These are phyloP conservation scores for Blumeria hordei DNA, from an alignment of 2,329 filamentous ascomycete genomes.

Conservation along the genomic window DNA sequence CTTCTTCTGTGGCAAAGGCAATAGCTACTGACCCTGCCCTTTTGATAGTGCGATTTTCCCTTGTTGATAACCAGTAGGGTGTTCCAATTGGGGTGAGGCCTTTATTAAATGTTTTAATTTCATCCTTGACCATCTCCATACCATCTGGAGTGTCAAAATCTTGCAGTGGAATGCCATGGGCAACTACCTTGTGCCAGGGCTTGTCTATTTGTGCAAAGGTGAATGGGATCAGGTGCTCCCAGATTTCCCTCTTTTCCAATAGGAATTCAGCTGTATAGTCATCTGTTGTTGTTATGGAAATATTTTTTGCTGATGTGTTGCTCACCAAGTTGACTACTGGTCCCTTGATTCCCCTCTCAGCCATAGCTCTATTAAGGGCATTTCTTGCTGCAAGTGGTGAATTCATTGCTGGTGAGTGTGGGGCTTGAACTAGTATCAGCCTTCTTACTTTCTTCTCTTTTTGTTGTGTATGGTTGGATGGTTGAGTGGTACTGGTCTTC, in stretches of 20 bases:
- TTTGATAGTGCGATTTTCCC: neutral
- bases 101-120: conserved; percentile 2
- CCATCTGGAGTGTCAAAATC: neutral
- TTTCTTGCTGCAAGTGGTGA: neutral
- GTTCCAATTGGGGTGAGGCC: neutral
- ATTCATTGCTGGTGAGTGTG: neutral
- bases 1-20: conserved; percentile 1
- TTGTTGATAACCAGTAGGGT: neutral
- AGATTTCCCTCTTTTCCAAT: neutral
- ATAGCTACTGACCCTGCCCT: neutral
- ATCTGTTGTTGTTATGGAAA: neutral
- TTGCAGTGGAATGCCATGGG: neutral
- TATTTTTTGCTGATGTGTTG: neutral
- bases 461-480: too few relatives aligned
- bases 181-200: neutral
- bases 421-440: too few relatives aligned
- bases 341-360: neutral
- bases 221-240: neutral
- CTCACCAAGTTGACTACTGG: neutral
- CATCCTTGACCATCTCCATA: neutral
- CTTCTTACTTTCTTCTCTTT: too few relatives aligned
- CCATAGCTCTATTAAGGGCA: neutral
- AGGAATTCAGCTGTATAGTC: neutral
- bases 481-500: too few relatives aligned
- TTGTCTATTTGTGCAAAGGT: neutral